phyloP scores from a whole-genome alignment of 2,329 filamentous ascomycete species.

The Aspergillus aculeatus region DNA sequence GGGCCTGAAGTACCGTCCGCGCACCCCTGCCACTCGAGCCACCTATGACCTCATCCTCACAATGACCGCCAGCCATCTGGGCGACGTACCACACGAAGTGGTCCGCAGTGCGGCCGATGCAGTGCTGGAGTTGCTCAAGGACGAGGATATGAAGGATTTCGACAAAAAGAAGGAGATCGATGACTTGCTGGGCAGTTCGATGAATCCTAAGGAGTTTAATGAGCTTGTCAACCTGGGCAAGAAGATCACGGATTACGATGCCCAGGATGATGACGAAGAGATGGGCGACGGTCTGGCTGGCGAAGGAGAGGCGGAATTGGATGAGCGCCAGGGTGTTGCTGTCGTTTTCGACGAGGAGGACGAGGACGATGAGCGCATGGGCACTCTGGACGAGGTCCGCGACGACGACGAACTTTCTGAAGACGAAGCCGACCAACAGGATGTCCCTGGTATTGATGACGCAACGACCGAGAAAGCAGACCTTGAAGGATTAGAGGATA shows the following conservation, averaged over 20 bases:
- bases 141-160: conserved; percentile 92
- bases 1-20: conserved; percentile 85
- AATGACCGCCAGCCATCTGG: conserved; percentile 81
- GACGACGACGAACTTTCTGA: conserved; percentile 78
- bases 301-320: conserved; percentile 72
- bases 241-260: conserved; percentile 98
- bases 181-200: conserved; percentile 78
- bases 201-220: conserved; percentile 91
- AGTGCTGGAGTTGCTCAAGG: conserved; percentile 86
- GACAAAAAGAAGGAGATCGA: conserved; percentile 98
- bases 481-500: conserved; percentile 47
- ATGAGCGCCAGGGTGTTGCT: conserved; percentile 93
- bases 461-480: conserved; percentile 35
- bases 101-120: conserved; percentile 93
- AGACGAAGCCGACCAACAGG: conserved; percentile 66
- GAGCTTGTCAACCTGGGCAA: conserved; percentile 94
- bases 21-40: conserved; percentile 85
- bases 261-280: conserved; percentile 90
- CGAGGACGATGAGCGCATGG: conserved; percentile 76
- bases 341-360: conserved; percentile 96
- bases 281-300: conserved; percentile 68
- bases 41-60: conserved; percentile 94
- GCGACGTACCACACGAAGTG: conserved; percentile 88
- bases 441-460: conserved; percentile 54
- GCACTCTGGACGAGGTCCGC: conserved; percentile 78